These are phyloP conservation scores for Verticillium nubilum DNA, from an alignment of 2,329 filamentous ascomycete species.

Conservation along the genomic window DNA sequence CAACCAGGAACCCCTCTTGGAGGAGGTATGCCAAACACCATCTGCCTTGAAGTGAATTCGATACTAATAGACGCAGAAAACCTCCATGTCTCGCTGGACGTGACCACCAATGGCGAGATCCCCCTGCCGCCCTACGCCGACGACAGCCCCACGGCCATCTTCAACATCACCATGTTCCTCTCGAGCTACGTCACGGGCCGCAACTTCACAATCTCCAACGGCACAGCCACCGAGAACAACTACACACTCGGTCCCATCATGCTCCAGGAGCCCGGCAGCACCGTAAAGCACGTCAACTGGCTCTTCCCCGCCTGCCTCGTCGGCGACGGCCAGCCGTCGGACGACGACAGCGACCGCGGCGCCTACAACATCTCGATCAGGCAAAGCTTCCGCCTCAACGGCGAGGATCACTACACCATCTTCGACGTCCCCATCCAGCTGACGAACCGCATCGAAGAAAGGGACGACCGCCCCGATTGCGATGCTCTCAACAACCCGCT, in stretches of 20 bases:
- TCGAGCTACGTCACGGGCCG: constrained; percentile 56
- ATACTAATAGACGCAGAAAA: constrained; percentile 30
- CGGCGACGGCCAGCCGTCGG: constrained; percentile 46
- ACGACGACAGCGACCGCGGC: constrained; percentile 47
- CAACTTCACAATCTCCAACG: constrained; percentile 66
- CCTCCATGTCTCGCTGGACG: constrained; percentile 62
- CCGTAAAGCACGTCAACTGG: constrained; percentile 71
- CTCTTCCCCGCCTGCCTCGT: constrained; percentile 65
- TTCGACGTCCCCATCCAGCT: constrained; percentile 66
- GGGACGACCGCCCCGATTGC: constrained; percentile 38
- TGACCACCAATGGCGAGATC: constrained; percentile 60
- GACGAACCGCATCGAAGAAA: constrained; percentile 54
- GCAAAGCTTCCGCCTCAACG: constrained; percentile 63
- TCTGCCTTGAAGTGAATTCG: too few relatives aligned
- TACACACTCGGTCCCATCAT: constrained; percentile 58
- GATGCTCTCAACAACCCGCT: constrained; percentile 46
- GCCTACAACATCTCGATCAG: constrained; percentile 69
- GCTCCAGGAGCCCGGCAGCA: constrained; percentile 57
- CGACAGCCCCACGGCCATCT: constrained; percentile 51
- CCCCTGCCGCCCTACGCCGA: constrained; percentile 49
- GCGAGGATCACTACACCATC: constrained; percentile 59
- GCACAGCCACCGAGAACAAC: constrained; percentile 44
- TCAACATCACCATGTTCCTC: constrained; percentile 62
- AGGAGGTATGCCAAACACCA: constrained; percentile 39
- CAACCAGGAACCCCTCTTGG: constrained; percentile 60